These are phyloP conservation scores for Fusarium veterinarium DNA, from an alignment of 2,329 filamentous ascomycete species.

Conservation along the genomic window DNA sequence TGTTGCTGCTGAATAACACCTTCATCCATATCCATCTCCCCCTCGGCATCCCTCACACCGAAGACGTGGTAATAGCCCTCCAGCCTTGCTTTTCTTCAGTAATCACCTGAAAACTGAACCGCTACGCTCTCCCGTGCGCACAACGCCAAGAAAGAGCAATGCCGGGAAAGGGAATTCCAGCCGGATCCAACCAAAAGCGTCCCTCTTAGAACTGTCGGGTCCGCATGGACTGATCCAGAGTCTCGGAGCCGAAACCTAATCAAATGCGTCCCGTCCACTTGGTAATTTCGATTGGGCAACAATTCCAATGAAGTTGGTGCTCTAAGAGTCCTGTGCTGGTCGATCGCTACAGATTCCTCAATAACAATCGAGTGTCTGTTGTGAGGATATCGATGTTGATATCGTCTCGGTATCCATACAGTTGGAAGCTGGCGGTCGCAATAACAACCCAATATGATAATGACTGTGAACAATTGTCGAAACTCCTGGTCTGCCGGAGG, in stretches of 20 bases:
- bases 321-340: neutral
- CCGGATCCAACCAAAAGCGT: slow-evolving; percentile 28
- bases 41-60: slow-evolving; percentile 22
- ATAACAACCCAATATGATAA: neutral
- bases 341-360: neutral
- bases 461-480: slow-evolving; percentile 1
- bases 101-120: neutral
- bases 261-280: neutral
- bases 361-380: slow-evolving; percentile 3
- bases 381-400: neutral
- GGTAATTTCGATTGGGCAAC: slow-evolving; percentile 2
- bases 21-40: slow-evolving; percentile 14
- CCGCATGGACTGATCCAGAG: slow-evolving; percentile 15
- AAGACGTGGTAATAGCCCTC: slow-evolving; percentile 38
- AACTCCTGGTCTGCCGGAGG: neutral
- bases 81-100: slow-evolving; percentile 21
- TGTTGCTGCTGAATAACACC: slow-evolving; percentile 19
- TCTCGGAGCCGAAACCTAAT: slow-evolving; percentile 21
- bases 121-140: neutral
- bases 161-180: slow-evolving; percentile 17
- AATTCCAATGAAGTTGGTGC: neutral
- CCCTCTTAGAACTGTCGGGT: slow-evolving; percentile 6
- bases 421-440: neutral
- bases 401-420: neutral
- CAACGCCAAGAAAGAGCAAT: slow-evolving; percentile 10